A percentile compares a stretch with the other conserved stretches of the same genome.
These are phyloP conservation scores for Neonectria coccinea DNA, from an alignment of 2,329 filamentous ascomycete species.

Conservation along the genomic window DNA sequence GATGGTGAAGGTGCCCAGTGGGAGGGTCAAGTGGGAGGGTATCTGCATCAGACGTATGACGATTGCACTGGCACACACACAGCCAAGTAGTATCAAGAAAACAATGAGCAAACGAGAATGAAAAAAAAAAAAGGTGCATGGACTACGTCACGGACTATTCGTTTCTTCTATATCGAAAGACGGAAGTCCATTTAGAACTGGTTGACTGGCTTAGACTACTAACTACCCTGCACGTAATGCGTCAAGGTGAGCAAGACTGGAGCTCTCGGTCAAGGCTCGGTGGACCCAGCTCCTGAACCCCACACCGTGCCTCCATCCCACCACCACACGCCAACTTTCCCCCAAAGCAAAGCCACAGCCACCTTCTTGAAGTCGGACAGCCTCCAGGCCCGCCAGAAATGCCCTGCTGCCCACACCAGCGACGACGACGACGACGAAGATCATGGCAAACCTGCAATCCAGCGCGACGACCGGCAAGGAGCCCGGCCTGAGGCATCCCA, in stretches of 20 bases:
- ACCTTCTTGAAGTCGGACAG: conserved; percentile 7
- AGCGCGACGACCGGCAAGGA: conserved; percentile 61
- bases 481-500: conserved; percentile 84
- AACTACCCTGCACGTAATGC: background rate
- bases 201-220: background rate
- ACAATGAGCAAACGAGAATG: background rate
- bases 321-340: conserved; percentile 6
- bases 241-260: conserved; percentile 23
- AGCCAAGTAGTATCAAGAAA: background rate
- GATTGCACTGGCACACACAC: background rate
- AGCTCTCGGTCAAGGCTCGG: conserved; percentile 39
- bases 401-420: conserved; percentile 21
- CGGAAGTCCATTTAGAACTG: background rate
- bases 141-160: background rate
- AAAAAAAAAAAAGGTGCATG: too few species aligned
- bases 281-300: conserved; percentile 38
- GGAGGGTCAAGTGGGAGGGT: background rate
- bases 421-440: conserved; percentile 24
- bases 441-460: conserved; percentile 65
- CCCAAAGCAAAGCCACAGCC: conserved; percentile 11
- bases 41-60: background rate
- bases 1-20: background rate
- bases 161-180: background rate
- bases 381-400: conserved; percentile 22
- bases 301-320: conserved; percentile 34